Percentiles rank a stretch among this genome's conserved stretches.
Evolutionary conservation across 305 asterid genomes (phyloP).

Genomic region (Plantago coronopus): DNA sequence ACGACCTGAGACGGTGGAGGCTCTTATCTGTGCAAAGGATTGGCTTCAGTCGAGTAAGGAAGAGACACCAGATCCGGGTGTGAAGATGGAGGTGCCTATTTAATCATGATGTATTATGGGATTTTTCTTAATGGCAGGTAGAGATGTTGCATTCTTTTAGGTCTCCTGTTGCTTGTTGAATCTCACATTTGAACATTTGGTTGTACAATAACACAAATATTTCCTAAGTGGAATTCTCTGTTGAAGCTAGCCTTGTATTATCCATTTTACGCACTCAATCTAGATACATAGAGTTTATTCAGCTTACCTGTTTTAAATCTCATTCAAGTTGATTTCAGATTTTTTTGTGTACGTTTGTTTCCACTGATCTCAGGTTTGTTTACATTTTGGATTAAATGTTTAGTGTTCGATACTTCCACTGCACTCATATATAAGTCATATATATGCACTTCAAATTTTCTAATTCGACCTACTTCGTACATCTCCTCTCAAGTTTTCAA

Average conservation of each 20-base stretch:
- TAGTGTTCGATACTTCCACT: too few relatives aligned
- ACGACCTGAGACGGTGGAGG: slow-evolving; percentile 61
- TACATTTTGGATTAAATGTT: too few relatives aligned
- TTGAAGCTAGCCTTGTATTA: slow-evolving; percentile 1
- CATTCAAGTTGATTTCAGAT: too few relatives aligned
- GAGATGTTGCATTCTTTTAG: slow-evolving; percentile 9
- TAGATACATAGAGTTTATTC: too few relatives aligned
- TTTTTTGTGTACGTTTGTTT: too few relatives aligned
- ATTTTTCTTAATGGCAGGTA: neutral
- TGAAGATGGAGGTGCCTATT: slow-evolving; percentile 50
- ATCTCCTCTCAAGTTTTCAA: too few relatives aligned
- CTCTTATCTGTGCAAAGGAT: slow-evolving; percentile 58
- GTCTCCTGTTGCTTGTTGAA: neutral
- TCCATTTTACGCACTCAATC: too few relatives aligned
- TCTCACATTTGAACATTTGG: neutral
- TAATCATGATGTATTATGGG: slow-evolving; percentile 18
- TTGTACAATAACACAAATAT: neutral
- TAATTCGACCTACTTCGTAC: too few relatives aligned
- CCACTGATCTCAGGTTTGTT: too few relatives aligned
- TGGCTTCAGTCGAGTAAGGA: slow-evolving; percentile 45
- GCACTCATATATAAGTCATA: too few relatives aligned
- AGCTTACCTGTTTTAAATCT: too few relatives aligned
- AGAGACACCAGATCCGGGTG: slow-evolving; percentile 24
- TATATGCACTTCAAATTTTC: too few relatives aligned
- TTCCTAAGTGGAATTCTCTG: slow-evolving; percentile 1